These are phyloP conservation scores for Rhododendron simsii DNA, from an alignment of 148 eudicot species.

Conservation along the genomic window DNA sequence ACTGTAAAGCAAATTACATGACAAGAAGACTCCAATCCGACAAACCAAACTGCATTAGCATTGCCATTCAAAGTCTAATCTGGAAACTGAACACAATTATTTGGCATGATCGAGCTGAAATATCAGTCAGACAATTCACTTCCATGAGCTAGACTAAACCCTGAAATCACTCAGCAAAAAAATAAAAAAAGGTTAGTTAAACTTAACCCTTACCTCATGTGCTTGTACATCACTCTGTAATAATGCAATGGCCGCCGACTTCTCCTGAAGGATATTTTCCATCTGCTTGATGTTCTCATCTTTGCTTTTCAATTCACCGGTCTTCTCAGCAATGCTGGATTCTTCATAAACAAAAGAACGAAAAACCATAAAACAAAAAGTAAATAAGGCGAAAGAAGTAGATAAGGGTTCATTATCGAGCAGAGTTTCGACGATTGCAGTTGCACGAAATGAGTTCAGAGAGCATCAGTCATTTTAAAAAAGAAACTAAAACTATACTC, in stretches of 20 bases:
- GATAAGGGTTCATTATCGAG: neutral
- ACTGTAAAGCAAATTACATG: no score
- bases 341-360: conserved; percentile 21
- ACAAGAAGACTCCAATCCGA: neutral
- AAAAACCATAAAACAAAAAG: neutral
- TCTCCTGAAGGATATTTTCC: conserved; percentile 44
- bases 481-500: neutral
- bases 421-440: neutral
- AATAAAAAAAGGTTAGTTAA: neutral
- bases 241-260: conserved; percentile 34
- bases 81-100: neutral
- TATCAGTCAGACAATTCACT: neutral
- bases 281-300: conserved; percentile 41
- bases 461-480: neutral
- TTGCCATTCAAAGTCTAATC: neutral
- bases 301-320: conserved; percentile 31
- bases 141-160: neutral
- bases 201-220: conserved; percentile 29
- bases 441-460: neutral
- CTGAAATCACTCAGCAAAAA: neutral
- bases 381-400: neutral
- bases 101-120: neutral
- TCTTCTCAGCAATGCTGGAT: conserved; percentile 45
- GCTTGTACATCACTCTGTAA: conserved; percentile 40
- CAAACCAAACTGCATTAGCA: neutral